phyloP scores from a whole-genome alignment of 78 protist genomes.

The Polysphondylium violaceum region DNA sequence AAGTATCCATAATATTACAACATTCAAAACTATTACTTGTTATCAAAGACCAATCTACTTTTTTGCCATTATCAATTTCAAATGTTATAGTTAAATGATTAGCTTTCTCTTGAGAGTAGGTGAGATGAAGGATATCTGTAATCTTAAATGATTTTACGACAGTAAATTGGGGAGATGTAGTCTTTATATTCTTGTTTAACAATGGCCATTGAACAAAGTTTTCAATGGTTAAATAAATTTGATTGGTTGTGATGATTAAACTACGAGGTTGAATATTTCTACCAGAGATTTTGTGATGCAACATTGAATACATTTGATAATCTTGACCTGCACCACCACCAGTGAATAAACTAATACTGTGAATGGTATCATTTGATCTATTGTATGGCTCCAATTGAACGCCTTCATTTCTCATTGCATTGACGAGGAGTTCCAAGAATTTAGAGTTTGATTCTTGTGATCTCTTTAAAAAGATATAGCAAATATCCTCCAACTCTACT shows the following conservation, averaged over 20 bases:
- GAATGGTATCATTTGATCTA: slow-evolving; percentile 13
- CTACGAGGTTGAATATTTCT: slow-evolving; percentile 30
- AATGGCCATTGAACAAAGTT: slow-evolving; percentile 63
- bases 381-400: slow-evolving; percentile 15
- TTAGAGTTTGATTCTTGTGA: slow-evolving; percentile 32
- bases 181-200: slow-evolving; percentile 30
- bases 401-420: not conserved
- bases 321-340: not conserved
- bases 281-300: slow-evolving; percentile 39
- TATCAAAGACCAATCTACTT: too few relatives aligned
- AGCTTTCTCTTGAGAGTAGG: slow-evolving; percentile 7
- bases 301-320: slow-evolving; percentile 34
- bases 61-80: too few relatives aligned
- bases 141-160: slow-evolving; percentile 9
- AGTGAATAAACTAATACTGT: slow-evolving; percentile 1
- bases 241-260: slow-evolving; percentile 35
- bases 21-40: too few relatives aligned
- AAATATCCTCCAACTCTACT: slow-evolving; percentile 55
- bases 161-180: slow-evolving; percentile 31
- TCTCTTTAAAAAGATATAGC: slow-evolving; percentile 53
- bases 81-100: slow-evolving; percentile 28
- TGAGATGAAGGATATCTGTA: slow-evolving; percentile 8
- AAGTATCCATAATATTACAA: too few relatives aligned
- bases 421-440: slow-evolving; percentile 16
- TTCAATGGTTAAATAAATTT: slow-evolving; percentile 9